These are phyloP conservation scores for Mucuna pruriens DNA, from an alignment of 306 rosid species.

Conservation along the genomic window DNA sequence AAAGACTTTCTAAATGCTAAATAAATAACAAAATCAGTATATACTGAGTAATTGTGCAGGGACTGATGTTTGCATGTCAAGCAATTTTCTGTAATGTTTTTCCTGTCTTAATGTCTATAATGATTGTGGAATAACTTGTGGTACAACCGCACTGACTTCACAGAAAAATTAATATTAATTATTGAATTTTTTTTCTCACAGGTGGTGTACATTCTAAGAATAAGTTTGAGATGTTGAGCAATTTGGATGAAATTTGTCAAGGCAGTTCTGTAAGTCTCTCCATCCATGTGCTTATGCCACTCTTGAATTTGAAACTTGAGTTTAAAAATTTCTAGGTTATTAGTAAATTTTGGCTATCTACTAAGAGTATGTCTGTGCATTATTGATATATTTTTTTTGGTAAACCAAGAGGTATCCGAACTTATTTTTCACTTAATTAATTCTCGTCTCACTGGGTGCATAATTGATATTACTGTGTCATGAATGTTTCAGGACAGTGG, in stretches of 20 bases:
- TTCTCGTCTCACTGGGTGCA: no score
- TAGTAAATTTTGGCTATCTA: not conserved
- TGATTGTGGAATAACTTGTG: slow-evolving; percentile 4
- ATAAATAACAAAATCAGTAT: not conserved
- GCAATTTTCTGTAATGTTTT: slow-evolving; percentile 1
- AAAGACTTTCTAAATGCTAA: slow-evolving; percentile 2
- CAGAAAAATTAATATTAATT: slow-evolving; percentile 15
- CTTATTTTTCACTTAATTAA: no score
- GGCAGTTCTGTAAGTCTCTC: slow-evolving; percentile 60
- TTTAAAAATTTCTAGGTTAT: not conserved
- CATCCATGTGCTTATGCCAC: slow-evolving; percentile 16
- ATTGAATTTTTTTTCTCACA: slow-evolving; percentile 48
- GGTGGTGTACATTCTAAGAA: slow-evolving; percentile 67
- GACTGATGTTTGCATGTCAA: slow-evolving; percentile 24
- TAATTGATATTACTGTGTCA: slow-evolving; percentile 13
- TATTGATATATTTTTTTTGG: no score
- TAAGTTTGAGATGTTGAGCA: slow-evolving; percentile 56
- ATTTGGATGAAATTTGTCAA: slow-evolving; percentile 59
- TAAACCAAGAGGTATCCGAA: no score
- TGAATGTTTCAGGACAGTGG: slow-evolving; percentile 62
- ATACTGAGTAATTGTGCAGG: slow-evolving; percentile 4
- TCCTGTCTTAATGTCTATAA: slow-evolving; percentile 8
- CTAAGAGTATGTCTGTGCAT: slow-evolving; percentile 24
- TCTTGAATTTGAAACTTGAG: slow-evolving; percentile 19
- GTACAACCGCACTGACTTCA: slow-evolving; percentile 27